Evolutionary conservation across 768 basidiomycete species (phyloP).

Genomic region (Suillus placidus): DNA sequence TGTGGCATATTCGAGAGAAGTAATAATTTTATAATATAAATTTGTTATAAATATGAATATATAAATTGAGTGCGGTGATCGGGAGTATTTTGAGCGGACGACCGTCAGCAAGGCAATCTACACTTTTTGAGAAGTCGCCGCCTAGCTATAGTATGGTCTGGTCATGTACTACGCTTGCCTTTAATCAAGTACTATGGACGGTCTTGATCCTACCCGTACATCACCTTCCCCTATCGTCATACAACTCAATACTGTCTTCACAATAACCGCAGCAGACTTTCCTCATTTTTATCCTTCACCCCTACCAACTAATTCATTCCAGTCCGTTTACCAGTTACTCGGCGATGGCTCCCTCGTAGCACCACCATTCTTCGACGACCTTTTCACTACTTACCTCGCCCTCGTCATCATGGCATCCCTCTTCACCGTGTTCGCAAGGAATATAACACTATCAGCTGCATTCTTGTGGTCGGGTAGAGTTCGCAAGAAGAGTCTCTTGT

Average conservation of each 20-base stretch:
- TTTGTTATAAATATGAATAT: too few relatives aligned
- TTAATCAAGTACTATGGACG: not conserved
- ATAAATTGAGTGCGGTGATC: not conserved
- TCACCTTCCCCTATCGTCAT: conserved; percentile 34
- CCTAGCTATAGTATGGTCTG: too few relatives aligned
- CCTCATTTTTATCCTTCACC: conserved; percentile 42
- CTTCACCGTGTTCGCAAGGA: conserved; percentile 54
- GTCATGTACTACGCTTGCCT: too few relatives aligned
- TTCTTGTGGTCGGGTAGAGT: conserved; percentile 58
- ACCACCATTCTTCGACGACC: conserved; percentile 47
- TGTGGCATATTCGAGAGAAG: not conserved
- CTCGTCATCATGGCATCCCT: conserved; percentile 54
- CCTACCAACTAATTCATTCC: conserved; percentile 44
- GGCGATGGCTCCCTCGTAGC: conserved; percentile 64
- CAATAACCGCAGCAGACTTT: conserved; percentile 53
- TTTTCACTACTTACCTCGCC: conserved; percentile 41
- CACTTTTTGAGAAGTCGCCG: conserved; percentile 10
- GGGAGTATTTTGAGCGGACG: not conserved
- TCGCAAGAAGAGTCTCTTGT: conserved; percentile 62
- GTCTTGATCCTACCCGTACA: not conserved
- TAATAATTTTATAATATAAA: too few relatives aligned
- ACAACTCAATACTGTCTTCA: conserved; percentile 50
- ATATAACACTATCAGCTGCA: conserved; percentile 49
- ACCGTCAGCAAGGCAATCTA: conserved; percentile 10
- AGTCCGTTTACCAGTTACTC: conserved; percentile 45